Conservation (phyloP, 805 yeast genomes). For the Candida vaughaniae region DNA sequence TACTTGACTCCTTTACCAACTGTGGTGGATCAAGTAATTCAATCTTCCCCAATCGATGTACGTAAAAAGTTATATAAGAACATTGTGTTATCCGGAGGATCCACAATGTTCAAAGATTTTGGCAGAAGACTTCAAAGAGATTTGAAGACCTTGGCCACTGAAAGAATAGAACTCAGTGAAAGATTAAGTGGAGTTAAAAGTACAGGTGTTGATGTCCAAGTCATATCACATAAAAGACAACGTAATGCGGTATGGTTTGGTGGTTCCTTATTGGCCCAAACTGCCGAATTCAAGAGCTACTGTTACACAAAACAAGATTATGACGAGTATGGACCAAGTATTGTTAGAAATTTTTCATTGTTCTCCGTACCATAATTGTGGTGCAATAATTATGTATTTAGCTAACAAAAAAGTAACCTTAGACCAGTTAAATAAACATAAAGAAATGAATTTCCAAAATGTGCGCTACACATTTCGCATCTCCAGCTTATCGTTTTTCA, state of each 20-base stretch:
- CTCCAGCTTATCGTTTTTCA: too few species aligned
- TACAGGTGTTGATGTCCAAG: constrained; percentile 96
- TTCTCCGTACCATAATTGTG: constrained; percentile 74
- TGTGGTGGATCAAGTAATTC: constrained; percentile 95
- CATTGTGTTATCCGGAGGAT: constrained; percentile 95
- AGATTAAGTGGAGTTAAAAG: constrained; percentile 70
- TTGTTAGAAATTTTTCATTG: constrained; percentile 93
- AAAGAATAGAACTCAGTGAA: constrained; percentile 83
- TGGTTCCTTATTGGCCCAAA: constrained; percentile 94
- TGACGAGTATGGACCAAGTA: constrained; percentile 96
- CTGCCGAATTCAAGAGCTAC: constrained; percentile 92
- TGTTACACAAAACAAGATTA: constrained; percentile 97
- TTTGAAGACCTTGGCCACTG: constrained; percentile 80
- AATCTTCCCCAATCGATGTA: constrained; percentile 94
- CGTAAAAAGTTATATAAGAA: constrained; percentile 94
- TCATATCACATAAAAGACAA: constrained; percentile 94
- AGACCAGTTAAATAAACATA: neutral
- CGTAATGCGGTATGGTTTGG: constrained; percentile 99
- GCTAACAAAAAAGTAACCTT: neutral
- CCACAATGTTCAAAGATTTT: constrained; percentile 97
- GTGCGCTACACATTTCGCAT: too few species aligned
- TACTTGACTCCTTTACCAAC: constrained; percentile 93
- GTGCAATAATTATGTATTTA: neutral
- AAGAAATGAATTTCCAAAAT: too few species aligned
- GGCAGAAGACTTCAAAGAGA: constrained; percentile 98